Percentiles rank a stretch among this genome's conserved stretches.
phyloP scores from a whole-genome alignment of 2,329 filamentous ascomycete genomes.

The Cladorrhinum sp. region DNA sequence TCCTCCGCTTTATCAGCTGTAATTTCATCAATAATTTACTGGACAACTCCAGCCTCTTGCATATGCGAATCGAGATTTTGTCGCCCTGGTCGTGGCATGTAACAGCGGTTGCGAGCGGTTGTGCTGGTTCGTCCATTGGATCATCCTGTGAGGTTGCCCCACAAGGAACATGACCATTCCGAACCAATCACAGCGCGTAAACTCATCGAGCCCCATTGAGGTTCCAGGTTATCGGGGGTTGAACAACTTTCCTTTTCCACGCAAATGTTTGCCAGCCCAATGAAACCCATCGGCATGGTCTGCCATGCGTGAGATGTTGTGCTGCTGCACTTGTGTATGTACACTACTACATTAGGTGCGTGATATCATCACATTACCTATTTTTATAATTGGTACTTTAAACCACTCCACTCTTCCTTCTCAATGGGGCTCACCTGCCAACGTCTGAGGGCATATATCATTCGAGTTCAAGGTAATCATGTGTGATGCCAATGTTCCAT shows the following conservation, averaged over 20 bases:
- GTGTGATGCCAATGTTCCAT: not conserved
- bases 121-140: not conserved
- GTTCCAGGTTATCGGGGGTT: no score
- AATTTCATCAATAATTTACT: no score
- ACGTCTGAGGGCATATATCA: not conserved
- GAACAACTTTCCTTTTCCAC: not conserved
- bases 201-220: not conserved
- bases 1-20: no score
- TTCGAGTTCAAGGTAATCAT: not conserved
- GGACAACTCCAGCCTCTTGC: constrained; percentile 15
- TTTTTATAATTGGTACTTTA: not conserved
- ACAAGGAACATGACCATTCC: not conserved
- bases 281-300: not conserved
- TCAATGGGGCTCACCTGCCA: not conserved
- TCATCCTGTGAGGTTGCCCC: not conserved
- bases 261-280: not conserved
- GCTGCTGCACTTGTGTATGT: no score
- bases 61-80: constrained; percentile 20
- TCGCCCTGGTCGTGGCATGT: not conserved
- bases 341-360: no score
- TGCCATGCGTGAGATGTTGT: not conserved
- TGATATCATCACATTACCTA: not conserved
- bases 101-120: not conserved
- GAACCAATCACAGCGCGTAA: not conserved
- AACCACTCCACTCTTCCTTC: not conserved